Evolutionary conservation across 768 basidiomycete species (phyloP).

Genomic region (Clathrus columnatus): DNA sequence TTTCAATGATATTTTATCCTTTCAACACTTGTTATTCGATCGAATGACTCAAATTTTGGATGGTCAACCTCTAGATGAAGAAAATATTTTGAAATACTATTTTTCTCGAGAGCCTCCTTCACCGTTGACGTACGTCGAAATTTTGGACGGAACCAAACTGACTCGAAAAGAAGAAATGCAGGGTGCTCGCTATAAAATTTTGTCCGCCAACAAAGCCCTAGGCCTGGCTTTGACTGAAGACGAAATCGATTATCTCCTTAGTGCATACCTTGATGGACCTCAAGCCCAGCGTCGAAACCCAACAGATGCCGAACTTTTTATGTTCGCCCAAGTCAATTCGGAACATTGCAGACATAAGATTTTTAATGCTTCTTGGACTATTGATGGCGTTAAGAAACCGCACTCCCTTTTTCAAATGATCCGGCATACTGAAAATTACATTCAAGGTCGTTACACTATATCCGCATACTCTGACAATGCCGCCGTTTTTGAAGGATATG

Average conservation of each 20-base stretch:
- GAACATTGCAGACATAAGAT: conserved; percentile 99
- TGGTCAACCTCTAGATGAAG: conserved; percentile 47
- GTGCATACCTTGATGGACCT: conserved; percentile 72
- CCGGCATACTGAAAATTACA: conserved; percentile 75
- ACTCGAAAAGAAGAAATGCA: conserved; percentile 16
- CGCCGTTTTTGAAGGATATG: conserved; percentile 78
- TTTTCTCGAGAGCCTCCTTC: conserved; percentile 56
- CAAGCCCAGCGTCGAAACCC: conserved; percentile 71
- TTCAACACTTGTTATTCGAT: conserved; percentile 77
- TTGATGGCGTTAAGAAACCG: conserved; percentile 59
- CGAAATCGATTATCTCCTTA: conserved; percentile 87
- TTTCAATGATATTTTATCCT: conserved; percentile 37
- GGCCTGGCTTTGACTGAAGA: conserved; percentile 86
- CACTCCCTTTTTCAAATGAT: conserved; percentile 94
- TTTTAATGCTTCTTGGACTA: conserved; percentile 95
- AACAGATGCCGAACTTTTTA: conserved; percentile 96
- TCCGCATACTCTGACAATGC: conserved; percentile 99
- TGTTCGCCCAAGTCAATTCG: conserved; percentile 99
- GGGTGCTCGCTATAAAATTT: conserved; percentile 55
- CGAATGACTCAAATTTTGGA: conserved; percentile 90
- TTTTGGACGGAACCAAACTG: conserved; percentile 27
- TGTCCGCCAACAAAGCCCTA: conserved; percentile 68
- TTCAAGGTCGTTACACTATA: conserved; percentile 69
- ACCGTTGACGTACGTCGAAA: conserved; percentile 63
- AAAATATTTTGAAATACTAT: conserved; percentile 28